Base-by-base conservation (phyloP, 495 filamentous ascomycete species). In the Penicillium coprophilum region DNA sequence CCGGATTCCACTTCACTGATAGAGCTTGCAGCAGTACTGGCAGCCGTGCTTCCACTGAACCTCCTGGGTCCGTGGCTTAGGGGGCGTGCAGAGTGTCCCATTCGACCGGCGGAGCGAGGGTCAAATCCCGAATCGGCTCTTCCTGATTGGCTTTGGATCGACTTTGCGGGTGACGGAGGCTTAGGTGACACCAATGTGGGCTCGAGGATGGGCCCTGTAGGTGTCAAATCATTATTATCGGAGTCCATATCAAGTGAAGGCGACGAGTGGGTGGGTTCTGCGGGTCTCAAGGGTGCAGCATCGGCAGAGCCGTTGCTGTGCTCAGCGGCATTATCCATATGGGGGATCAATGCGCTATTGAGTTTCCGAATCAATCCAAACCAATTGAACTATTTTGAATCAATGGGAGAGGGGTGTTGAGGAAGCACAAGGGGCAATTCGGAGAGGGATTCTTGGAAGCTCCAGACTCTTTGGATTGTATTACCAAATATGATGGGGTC, bases 21-120 rank as follows among this genome's bases (percentile, higher is more conserved):
- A 34, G 84, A 92, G 71, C 89, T 92, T 38, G 86, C 81, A 24
- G 75, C 85, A 49, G 87, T 91, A 63, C 88, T 91, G 30, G 85
- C 80, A 28, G 74, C 85, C 54, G 87, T 91, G 63, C 89, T 92
- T 20, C 84, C 85, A 67, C 88, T 92, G 50, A 91, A 81, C 58
- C 90, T 80, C 56, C 89, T 78, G 61, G 87, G 85, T 13, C 85
- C 84, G 46, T 88, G 82, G 65, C 89, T 92, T 28, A 90, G 81
- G 34, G 89, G 91, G 57, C 84, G 80, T 31, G 73, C 77, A 21
- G 79, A 75, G 44, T 77, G 77, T 21, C 78, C 61, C 23, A 64
- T 54, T n/a, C 62, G 62, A 30, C 54, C 41, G 21, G 28, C 38
- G 28, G 56, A 55, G 19, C 71, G 65, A 43, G 50, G 34, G 19